phyloP scores from a whole-genome alignment of 73 alveolate species.

The Stentor coeruleus region DNA sequence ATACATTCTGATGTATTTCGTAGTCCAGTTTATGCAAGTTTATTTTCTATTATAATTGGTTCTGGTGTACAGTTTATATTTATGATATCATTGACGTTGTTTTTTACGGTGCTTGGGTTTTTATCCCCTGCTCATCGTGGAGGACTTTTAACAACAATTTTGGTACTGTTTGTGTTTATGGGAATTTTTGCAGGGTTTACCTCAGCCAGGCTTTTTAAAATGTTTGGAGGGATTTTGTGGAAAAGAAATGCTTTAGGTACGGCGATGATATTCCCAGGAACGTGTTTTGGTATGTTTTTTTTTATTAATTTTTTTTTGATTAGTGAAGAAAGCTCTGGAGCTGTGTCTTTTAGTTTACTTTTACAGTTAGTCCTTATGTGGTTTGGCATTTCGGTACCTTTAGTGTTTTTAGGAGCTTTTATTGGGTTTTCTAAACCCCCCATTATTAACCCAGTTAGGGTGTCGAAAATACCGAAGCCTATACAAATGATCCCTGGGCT shows the following conservation, averaged over 20 bases:
- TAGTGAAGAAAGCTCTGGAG: slow-evolving; percentile 37
- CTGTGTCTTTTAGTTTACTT: slow-evolving; percentile 28
- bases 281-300: slow-evolving; percentile 29
- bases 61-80: slow-evolving; percentile 17
- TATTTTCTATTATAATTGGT: slow-evolving; percentile 15
- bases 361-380: slow-evolving; percentile 29
- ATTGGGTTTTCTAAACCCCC: slow-evolving; percentile 28
- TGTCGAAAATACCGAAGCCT: slow-evolving; percentile 32
- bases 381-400: slow-evolving; percentile 41
- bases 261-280: slow-evolving; percentile 36
- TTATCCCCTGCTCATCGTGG: slow-evolving; percentile 23
- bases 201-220: slow-evolving; percentile 38
- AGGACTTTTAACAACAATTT: neutral
- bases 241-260: slow-evolving; percentile 33
- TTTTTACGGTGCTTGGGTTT: slow-evolving; percentile 17
- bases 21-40: neutral
- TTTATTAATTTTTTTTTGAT: slow-evolving; percentile 17
- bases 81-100: neutral
- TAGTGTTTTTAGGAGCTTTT: slow-evolving; percentile 33
- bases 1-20: slow-evolving; percentile 19
- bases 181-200: slow-evolving; percentile 40
- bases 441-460: slow-evolving; percentile 30
- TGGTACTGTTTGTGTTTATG: slow-evolving; percentile 38
- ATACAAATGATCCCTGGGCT: slow-evolving; percentile 27
- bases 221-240: slow-evolving; percentile 47